phyloP scores from a whole-genome alignment of 768 basidiomycete species.

The Auricularia sp. region DNA sequence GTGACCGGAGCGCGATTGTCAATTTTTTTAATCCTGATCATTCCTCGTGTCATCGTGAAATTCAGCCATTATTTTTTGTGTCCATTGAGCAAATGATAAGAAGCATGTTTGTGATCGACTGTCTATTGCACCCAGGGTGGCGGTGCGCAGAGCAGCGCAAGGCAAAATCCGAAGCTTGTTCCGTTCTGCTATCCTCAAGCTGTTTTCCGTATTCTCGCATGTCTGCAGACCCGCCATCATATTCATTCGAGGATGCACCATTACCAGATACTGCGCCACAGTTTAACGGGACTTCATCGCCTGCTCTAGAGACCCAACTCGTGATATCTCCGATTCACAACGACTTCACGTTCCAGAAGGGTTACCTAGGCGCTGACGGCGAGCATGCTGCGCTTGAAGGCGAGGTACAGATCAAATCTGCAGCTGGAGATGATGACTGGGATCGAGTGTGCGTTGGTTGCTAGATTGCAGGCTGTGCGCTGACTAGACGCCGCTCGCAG shows the following conservation, averaged over 20 bases:
- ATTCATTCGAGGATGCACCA: background rate
- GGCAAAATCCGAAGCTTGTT: no score
- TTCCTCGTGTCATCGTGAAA: no score
- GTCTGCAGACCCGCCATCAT: background rate
- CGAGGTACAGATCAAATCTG: slow-evolving; percentile 75
- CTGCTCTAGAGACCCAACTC: slow-evolving; percentile 37
- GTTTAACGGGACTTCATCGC: background rate
- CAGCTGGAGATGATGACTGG: slow-evolving; percentile 38
- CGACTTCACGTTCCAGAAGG: slow-evolving; percentile 73
- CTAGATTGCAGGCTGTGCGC: background rate
- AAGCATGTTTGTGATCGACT: no score
- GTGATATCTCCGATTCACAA: slow-evolving; percentile 63
- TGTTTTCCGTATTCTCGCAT: background rate
- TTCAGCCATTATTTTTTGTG: no score
- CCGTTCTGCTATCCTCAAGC: no score
- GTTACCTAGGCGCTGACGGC: slow-evolving; percentile 73
- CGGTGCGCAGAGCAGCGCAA: no score
- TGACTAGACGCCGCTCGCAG: slow-evolving; percentile 24
- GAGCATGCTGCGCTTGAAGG: slow-evolving; percentile 80
- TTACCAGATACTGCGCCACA: background rate
- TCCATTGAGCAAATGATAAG: no score
- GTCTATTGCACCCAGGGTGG: no score
- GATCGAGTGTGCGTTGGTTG: slow-evolving; percentile 54
- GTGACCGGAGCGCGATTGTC: no score
- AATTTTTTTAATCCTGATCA: no score